Conservation (phyloP, 139 green algal species). For the Chlorella sp. region DNA sequence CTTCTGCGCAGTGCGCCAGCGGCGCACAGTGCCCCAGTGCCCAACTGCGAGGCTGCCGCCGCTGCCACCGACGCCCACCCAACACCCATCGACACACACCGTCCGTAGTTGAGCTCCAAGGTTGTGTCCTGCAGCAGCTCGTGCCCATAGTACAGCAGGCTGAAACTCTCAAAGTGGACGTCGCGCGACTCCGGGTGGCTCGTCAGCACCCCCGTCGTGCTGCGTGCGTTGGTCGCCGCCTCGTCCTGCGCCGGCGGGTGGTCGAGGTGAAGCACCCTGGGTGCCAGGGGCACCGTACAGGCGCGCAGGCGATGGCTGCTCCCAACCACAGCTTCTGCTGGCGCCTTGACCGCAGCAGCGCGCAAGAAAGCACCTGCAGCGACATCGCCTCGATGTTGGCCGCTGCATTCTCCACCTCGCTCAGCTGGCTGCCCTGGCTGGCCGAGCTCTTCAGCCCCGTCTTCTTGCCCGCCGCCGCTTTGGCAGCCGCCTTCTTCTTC, state of each 20-base stretch:
- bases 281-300: too few species aligned
- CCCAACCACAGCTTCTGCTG: too few species aligned
- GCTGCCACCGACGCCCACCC: too few species aligned
- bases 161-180: constrained; percentile 81
- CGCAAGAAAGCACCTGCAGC: constrained; percentile 30
- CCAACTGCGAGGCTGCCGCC: too few species aligned
- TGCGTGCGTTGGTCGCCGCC: constrained; percentile 45
- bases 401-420: constrained; percentile 16
- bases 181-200: constrained; percentile 78
- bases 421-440: constrained; percentile 12
- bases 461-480: constrained; percentile 21
- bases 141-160: constrained; percentile 83
- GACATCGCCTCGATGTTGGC: constrained; percentile 5
- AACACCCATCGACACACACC: too few species aligned
- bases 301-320: too few species aligned
- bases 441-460: constrained; percentile 15
- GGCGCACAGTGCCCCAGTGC: too few species aligned
- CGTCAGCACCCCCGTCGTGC: constrained; percentile 75
- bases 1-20: too few species aligned
- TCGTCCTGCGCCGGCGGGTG: too few species aligned
- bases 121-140: constrained; percentile 76
- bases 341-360: too few species aligned
- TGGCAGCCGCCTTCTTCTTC: constrained; percentile 56
- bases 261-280: too few species aligned
- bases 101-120: constrained; percentile 84